phyloP scores from a whole-genome alignment of 2,329 filamentous ascomycete genomes.

The Cytospora mali region DNA sequence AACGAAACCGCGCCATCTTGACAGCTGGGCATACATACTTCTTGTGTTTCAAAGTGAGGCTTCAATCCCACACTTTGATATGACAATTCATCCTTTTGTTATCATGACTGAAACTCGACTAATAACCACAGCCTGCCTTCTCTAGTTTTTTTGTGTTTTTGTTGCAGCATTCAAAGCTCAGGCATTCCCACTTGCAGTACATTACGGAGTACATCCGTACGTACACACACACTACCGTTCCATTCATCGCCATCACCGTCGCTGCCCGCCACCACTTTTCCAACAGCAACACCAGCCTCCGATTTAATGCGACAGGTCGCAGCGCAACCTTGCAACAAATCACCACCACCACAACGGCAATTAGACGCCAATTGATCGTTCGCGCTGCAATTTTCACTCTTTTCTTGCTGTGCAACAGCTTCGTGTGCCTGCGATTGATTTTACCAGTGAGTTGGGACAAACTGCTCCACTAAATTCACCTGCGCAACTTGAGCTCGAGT shows the following conservation, averaged over 20 bases:
- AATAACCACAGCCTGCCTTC: not conserved
- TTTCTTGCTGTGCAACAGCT: conserved; percentile 17
- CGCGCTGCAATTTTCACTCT: conserved; percentile 7
- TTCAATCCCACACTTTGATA: not conserved
- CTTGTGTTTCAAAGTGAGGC: not conserved
- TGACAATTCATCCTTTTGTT: not conserved
- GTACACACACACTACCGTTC: not conserved
- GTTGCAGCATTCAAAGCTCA: conserved; percentile 2
- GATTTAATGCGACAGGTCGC: conserved; percentile 27
- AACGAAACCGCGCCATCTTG: not conserved
- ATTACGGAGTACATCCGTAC: too few relatives aligned
- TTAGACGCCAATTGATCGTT: conserved; percentile 21
- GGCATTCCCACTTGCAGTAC: not conserved
- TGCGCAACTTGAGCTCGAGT: not conserved
- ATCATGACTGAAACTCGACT: not conserved
- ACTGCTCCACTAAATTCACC: not conserved
- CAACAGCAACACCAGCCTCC: conserved; percentile 22
- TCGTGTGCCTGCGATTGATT: conserved; percentile 22
- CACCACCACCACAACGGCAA: conserved; percentile 9
- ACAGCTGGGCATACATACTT: not conserved
- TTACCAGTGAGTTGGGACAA: conserved; percentile 21
- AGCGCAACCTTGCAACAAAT: conserved; percentile 20
- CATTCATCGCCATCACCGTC: conserved; percentile 30
- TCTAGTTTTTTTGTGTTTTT: too few relatives aligned
- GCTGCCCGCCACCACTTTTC: conserved; percentile 5